phyloP scores from a whole-genome alignment of 179 eudicot species.

The Amaranthus tricolor region DNA sequence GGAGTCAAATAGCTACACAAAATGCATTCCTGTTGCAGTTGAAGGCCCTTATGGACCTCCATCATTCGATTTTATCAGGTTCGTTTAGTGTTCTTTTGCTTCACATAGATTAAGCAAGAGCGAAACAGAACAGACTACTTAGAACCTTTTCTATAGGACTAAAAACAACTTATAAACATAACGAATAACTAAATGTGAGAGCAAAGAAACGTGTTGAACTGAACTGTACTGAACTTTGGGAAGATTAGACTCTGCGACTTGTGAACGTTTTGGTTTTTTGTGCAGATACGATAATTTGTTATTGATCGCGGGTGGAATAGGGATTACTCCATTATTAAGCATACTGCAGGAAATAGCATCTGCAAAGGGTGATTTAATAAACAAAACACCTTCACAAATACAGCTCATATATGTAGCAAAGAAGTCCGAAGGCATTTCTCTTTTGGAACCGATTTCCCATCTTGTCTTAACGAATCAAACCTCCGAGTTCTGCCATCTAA shows the following conservation, averaged over 20 bases:
- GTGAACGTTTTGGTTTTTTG: conserved; percentile 3
- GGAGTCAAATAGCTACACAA: conserved; percentile 29
- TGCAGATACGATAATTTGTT: conserved; percentile 67
- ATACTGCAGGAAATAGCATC: conserved; percentile 55
- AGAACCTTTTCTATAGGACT: too few species aligned
- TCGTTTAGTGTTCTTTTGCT: neutral
- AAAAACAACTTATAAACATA: too few species aligned
- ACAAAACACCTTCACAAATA: conserved; percentile 34
- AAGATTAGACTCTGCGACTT: too few species aligned
- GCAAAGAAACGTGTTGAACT: too few species aligned
- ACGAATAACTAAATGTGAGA: too few species aligned
- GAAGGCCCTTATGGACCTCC: conserved; percentile 95
- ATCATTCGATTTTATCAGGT: conserved; percentile 62
- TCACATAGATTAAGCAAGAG: neutral
- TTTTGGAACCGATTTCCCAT: conserved; percentile 50
- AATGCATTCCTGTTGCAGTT: conserved; percentile 49
- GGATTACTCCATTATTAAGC: conserved; percentile 81
- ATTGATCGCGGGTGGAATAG: conserved; percentile 83
- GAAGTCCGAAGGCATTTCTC: conserved; percentile 48
- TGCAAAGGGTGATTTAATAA: conserved; percentile 19
- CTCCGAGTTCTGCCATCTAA: conserved; percentile 31
- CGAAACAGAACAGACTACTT: too few species aligned
- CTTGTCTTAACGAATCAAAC: conserved; percentile 30
- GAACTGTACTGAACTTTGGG: too few species aligned
- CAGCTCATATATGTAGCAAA: conserved; percentile 58